Evolutionary conservation across 768 basidiomycete genomes (phyloP), one percentile per base, ranked within the genome.

Genomic region (Agrocybe pediades): DNA sequence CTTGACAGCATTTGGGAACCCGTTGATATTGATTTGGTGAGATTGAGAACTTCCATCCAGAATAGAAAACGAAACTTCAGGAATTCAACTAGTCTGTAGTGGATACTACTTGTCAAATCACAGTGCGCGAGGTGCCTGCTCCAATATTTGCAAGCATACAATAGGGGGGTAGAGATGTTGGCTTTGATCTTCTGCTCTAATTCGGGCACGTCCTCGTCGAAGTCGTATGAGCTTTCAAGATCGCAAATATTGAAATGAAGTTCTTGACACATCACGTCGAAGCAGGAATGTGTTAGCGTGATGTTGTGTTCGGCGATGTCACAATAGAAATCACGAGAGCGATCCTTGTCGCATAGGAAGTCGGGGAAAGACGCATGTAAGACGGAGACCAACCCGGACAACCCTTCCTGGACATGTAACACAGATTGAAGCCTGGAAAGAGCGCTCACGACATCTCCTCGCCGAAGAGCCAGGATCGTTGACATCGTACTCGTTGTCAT

Each of bases 41-140:
- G 39, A 64, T 65, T n/a, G n/a, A 77, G 58, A 6, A 65, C 68
- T 46, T 77, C 76, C 9, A 77, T 49, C 75, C 75, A 77, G 48
- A 65, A 73, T 5, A 76, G 60, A 3, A 76, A 58, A 13, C 58
- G 57, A 0, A 50, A 25, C 39, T 65, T 44, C 20, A 57, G 15
- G 33, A 57, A 36, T 8, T 65, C 51, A 47, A 30, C 5, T 52
- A 58, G 9, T 67, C 23, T 2, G 60, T 46, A 5, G 50, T 30
- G 51, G 17, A 58, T 41, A 54, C 60, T 11, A 51, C 41, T 20
- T 20, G 30, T 26, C 25, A 30, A 49, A 57, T n/a, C n/a, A n/a
- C n/a, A n/a, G n/a, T n/a, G n/a, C n/a, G 19, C 42, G 2, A 46
- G 42, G 41, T 77, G 76, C 39, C 58, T 59, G 24, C 65, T 61